A percentile compares a stretch with the other conserved stretches of the same genome.
Evolutionary conservation across 1,139 yeast species (phyloP).

Genomic region (Blastobotrys serpentis): DNA sequence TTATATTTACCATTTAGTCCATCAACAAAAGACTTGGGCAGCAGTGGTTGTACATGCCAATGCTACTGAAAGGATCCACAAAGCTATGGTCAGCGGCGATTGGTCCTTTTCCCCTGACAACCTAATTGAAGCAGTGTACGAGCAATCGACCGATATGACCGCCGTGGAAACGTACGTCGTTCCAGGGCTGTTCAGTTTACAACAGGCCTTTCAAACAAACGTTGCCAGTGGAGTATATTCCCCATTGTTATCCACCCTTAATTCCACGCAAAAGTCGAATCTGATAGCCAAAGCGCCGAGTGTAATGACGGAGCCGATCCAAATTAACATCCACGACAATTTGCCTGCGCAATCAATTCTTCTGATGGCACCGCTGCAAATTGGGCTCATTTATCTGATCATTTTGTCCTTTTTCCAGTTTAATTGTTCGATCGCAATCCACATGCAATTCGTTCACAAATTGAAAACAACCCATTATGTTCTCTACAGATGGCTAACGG

Average conservation of each 20-base stretch:
- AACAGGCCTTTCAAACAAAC: slow-evolving; percentile 22
- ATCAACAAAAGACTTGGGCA: slow-evolving; percentile 30
- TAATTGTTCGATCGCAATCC: slow-evolving; percentile 56
- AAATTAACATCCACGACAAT: slow-evolving; percentile 17
- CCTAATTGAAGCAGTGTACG: slow-evolving; percentile 45
- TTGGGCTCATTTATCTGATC: slow-evolving; percentile 73
- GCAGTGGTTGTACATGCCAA: slow-evolving; percentile 26
- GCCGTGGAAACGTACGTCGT: slow-evolving; percentile 45
- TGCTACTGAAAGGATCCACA: slow-evolving; percentile 25
- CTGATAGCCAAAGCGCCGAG: slow-evolving; percentile 17
- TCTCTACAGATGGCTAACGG: slow-evolving; percentile 49
- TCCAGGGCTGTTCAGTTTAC: slow-evolving; percentile 42
- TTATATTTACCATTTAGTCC: slow-evolving; percentile 21
- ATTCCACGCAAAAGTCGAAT: slow-evolving; percentile 10
- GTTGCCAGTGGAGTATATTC: slow-evolving; percentile 17
- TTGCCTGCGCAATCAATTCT: slow-evolving; percentile 15
- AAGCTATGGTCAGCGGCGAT: slow-evolving; percentile 22
- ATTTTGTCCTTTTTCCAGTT: slow-evolving; percentile 64
- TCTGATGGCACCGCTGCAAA: slow-evolving; percentile 23
- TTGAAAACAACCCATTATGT: slow-evolving; percentile 49
- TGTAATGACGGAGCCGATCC: slow-evolving; percentile 19
- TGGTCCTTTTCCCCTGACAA: slow-evolving; percentile 20
- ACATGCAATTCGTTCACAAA: slow-evolving; percentile 47
- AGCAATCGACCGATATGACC: slow-evolving; percentile 54
- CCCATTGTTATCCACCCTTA: slow-evolving; percentile 21